Conservation (phyloP, 2,329 filamentous ascomycete species). For the Aureobasidium sp. region DNA sequence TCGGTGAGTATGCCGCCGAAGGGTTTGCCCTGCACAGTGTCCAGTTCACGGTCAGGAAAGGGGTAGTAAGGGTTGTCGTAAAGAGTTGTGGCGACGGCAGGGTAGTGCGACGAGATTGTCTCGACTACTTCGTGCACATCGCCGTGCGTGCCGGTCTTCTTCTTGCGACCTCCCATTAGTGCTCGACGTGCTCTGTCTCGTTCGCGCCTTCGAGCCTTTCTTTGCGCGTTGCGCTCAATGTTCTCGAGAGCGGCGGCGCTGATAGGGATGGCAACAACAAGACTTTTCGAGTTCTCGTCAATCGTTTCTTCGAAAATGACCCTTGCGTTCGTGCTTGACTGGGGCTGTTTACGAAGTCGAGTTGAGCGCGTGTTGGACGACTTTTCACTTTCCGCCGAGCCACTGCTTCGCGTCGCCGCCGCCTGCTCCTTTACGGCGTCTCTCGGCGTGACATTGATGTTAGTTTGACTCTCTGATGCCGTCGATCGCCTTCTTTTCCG, state of each 20-base stretch:
- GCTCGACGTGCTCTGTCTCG: conserved; percentile 35
- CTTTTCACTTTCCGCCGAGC: conserved; percentile 22
- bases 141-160: conserved; percentile 31
- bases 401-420: conserved; percentile 14
- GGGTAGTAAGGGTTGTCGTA: conserved; percentile 79
- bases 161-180: conserved; percentile 17
- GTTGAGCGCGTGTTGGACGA: conserved; percentile 27
- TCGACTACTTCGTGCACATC: conserved; percentile 27
- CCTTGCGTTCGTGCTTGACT: conserved; percentile 36
- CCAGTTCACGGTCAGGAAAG: conserved; percentile 80
- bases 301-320: conserved; percentile 25
- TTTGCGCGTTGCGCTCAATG: conserved; percentile 39
- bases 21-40: conserved; percentile 85
- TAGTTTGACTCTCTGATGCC: conserved; percentile 27
- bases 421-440: conserved; percentile 19
- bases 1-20: conserved; percentile 92
- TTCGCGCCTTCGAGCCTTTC: conserved; percentile 44
- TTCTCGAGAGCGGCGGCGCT: conserved; percentile 30
- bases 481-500: conserved; percentile 38
- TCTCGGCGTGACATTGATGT: conserved; percentile 17
- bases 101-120: conserved; percentile 43
- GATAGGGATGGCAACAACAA: conserved; percentile 46
- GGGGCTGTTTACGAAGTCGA: conserved; percentile 51
- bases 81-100: conserved; percentile 52
- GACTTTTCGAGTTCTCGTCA: conserved; percentile 33